A percentile compares a stretch with the other conserved stretches of the same genome.
Evolutionary conservation across 2,329 filamentous ascomycete genomes (phyloP).

Genomic region (Trichoderma sp.): DNA sequence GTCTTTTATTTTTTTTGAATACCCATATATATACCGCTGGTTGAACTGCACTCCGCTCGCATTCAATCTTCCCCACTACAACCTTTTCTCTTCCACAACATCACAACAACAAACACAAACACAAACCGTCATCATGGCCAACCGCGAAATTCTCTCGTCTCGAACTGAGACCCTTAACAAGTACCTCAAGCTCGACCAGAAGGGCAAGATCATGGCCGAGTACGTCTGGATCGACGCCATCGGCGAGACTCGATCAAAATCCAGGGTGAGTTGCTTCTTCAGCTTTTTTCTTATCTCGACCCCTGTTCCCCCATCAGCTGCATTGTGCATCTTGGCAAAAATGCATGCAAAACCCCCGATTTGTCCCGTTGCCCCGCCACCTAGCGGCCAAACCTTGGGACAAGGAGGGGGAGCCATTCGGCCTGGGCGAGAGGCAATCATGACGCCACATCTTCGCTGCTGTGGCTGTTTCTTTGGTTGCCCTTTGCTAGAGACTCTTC

Average conservation of each 20-base stretch:
- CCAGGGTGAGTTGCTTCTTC: constrained; percentile 66
- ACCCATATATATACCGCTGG: neutral
- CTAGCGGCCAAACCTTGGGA: neutral
- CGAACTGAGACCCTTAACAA: constrained; percentile 62
- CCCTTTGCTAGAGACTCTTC: neutral
- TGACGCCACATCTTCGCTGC: neutral
- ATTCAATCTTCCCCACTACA: neutral
- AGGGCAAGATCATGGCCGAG: constrained; percentile 84
- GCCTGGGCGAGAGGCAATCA: neutral
- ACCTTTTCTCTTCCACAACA: neutral
- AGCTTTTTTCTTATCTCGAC: constrained; percentile 8
- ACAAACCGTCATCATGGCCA: constrained; percentile 22
- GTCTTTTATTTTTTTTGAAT: neutral
- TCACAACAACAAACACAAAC: neutral
- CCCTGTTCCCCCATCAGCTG: neutral
- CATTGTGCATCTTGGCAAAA: constrained; percentile 1
- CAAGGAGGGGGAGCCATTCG: neutral
- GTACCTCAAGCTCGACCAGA: constrained; percentile 88
- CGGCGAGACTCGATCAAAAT: constrained; percentile 88
- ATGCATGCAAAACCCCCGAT: constrained; percentile 10
- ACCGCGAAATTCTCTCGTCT: constrained; percentile 30
- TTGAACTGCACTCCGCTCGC: neutral
- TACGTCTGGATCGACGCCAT: constrained; percentile 92
- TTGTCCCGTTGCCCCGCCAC: constrained; percentile 20
- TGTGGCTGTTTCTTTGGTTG: neutral